A percentile compares a stretch with the other conserved stretches of the same genome.
Evolutionary conservation across 768 basidiomycete genomes (phyloP).

Genomic region (Daedaleopsis nitida): DNA sequence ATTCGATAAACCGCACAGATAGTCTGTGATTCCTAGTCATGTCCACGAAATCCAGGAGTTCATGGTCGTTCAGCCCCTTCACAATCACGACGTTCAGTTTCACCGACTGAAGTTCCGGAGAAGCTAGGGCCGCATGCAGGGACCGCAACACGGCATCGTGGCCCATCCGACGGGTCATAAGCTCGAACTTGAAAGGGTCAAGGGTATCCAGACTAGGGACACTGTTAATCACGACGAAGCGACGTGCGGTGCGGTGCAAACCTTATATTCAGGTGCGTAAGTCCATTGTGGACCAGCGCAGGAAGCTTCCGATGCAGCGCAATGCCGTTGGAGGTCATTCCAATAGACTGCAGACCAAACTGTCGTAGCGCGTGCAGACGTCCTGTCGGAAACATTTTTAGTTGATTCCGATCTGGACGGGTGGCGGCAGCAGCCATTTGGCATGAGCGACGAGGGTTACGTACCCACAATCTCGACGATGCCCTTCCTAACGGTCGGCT

Average conservation of each 20-base stretch:
- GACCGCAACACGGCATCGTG: conserved; percentile 75
- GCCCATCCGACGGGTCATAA: conserved; percentile 80
- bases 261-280: conserved; percentile 70
- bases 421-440: not conserved
- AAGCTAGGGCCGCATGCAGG: conserved; percentile 61
- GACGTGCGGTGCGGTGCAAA: conserved; percentile 14
- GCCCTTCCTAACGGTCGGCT: conserved; percentile 82
- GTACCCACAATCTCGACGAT: conserved; percentile 69
- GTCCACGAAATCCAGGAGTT: conserved; percentile 77
- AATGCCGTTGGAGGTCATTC: conserved; percentile 86
- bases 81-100: conserved; percentile 88
- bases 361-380: conserved; percentile 61
- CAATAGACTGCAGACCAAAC: conserved; percentile 71
- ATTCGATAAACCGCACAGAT: conserved; percentile 87
- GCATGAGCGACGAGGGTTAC: conserved; percentile 18
- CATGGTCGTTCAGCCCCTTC: conserved; percentile 79
- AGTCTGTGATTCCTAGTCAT: conserved; percentile 65
- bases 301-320: conserved; percentile 74
- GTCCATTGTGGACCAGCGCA: conserved; percentile 63
- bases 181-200: conserved; percentile 84
- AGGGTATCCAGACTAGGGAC: conserved; percentile 73
- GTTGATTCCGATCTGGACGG: not conserved
- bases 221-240: conserved; percentile 9
- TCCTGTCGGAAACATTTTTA: conserved; percentile 37
- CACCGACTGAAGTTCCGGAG: conserved; percentile 52